These are phyloP conservation scores for Boletus rex-veris DNA, from an alignment of 768 basidiomycete species.

Conservation along the genomic window DNA sequence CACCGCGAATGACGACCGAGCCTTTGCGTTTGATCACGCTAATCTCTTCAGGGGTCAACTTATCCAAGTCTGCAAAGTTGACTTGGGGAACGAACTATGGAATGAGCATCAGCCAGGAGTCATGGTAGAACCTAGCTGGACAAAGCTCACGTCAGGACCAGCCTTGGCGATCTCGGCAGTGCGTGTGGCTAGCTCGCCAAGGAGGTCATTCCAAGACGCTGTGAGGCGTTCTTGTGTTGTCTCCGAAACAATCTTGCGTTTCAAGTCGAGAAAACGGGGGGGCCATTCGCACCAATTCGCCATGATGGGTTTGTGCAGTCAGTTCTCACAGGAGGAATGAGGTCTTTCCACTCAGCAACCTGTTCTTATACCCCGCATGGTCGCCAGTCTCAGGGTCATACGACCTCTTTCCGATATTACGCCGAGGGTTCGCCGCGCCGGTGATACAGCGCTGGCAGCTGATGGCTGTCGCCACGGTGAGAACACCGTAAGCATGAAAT, in stretches of 20 bases:
- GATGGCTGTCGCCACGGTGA: background rate
- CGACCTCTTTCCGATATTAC: background rate
- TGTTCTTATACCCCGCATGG: conserved; percentile 12
- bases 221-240: conserved; percentile 49
- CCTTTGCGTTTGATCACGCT: conserved; percentile 52
- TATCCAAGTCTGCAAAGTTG: conserved; percentile 50
- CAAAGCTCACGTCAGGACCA: conserved; percentile 46
- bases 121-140: background rate
- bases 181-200: conserved; percentile 45
- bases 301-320: conserved; percentile 9
- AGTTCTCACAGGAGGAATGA: background rate
- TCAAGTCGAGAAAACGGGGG: conserved; percentile 53
- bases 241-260: conserved; percentile 50
- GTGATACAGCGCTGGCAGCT: background rate
- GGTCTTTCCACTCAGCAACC: background rate
- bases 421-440: conserved; percentile 17
- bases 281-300: conserved; percentile 13
- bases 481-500: background rate
- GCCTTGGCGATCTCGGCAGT: conserved; percentile 43
- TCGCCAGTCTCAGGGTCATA: background rate
- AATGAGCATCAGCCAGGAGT: background rate
- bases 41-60: conserved; percentile 43
- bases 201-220: conserved; percentile 55
- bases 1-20: conserved; percentile 56
- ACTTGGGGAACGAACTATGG: conserved; percentile 60